phyloP scores from a whole-genome alignment of 768 basidiomycete genomes.

The Amanita fuliginea region DNA sequence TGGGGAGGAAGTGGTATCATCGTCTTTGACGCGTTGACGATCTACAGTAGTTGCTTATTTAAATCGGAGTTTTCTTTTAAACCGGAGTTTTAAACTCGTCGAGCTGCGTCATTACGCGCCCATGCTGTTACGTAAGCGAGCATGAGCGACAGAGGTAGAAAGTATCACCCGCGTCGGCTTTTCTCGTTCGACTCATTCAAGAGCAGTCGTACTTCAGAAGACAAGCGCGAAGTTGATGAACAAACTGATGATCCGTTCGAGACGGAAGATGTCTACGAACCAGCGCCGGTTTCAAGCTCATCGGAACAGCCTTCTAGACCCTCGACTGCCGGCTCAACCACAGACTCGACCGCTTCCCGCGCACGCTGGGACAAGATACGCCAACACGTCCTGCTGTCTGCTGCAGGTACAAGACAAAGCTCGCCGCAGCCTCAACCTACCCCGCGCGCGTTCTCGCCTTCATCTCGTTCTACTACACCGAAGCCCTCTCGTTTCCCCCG shows the following conservation, averaged over 20 bases:
- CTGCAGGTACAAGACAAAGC: slow-evolving; percentile 11
- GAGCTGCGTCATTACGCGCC: too few species aligned
- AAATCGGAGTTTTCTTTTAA: too few species aligned
- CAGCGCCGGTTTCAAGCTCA: neutral
- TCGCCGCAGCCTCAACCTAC: slow-evolving; percentile 15
- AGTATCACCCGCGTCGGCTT: slow-evolving; percentile 11
- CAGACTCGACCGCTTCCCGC: slow-evolving; percentile 31
- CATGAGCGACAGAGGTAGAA: neutral
- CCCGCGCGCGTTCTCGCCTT: slow-evolving; percentile 8
- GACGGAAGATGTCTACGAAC: neutral
- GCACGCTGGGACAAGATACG: slow-evolving; percentile 43
- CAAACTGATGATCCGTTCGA: slow-evolving; percentile 1
- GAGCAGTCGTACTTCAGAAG: neutral
- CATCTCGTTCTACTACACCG: slow-evolving; percentile 24
- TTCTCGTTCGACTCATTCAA: slow-evolving; percentile 18
- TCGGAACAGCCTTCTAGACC: slow-evolving; percentile 8
- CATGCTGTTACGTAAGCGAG: too few species aligned
- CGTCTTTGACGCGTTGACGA: too few species aligned
- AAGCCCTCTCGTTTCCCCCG: slow-evolving; percentile 41
- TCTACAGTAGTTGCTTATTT: too few species aligned
- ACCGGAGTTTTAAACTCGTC: too few species aligned
- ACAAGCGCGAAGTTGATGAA: neutral
- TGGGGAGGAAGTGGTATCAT: neutral
- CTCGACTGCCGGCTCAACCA: slow-evolving; percentile 40
- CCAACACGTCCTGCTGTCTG: slow-evolving; percentile 36